phyloP scores from a whole-genome alignment of 2,329 filamentous ascomycete species.

The Exserohilum rostratum region DNA sequence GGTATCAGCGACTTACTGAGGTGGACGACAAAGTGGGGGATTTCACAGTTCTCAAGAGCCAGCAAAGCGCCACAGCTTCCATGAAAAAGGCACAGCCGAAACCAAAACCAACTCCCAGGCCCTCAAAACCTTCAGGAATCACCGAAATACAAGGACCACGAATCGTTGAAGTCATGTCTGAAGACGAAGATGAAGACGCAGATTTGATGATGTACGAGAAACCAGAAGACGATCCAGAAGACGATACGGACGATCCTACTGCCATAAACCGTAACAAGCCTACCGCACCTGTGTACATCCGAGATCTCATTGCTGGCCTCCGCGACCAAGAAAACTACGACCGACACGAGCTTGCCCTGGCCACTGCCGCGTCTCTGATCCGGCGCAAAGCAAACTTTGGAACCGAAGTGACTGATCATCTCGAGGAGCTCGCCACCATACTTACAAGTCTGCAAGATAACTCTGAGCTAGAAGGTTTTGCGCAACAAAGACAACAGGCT shows the following conservation, averaged over 20 bases:
- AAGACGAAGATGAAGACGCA: constrained; percentile 57
- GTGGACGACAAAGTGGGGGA: constrained; percentile 67
- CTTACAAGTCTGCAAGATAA: constrained; percentile 84
- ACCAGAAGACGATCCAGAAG: constrained; percentile 84
- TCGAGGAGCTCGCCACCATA: constrained; percentile 77
- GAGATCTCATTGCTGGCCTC: constrained; percentile 79
- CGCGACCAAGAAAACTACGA: constrained; percentile 85
- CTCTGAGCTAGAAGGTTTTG: constrained; percentile 75
- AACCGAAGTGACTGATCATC: constrained; percentile 83
- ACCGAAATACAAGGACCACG: constrained; percentile 48
- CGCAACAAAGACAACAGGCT: constrained; percentile 74
- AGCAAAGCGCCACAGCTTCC: background rate
- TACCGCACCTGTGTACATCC: constrained; percentile 85
- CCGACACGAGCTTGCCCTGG: constrained; percentile 77
- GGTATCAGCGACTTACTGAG: constrained; percentile 72
- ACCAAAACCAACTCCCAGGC: constrained; percentile 13
- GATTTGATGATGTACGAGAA: constrained; percentile 81
- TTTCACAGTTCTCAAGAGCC: constrained; percentile 23
- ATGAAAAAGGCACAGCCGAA: constrained; percentile 5
- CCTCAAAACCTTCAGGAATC: constrained; percentile 16
- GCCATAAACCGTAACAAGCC: constrained; percentile 82
- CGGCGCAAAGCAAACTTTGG: constrained; percentile 88
- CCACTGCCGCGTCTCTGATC: constrained; percentile 78
- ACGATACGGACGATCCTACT: constrained; percentile 92
- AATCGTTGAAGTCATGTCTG: constrained; percentile 60